Base-by-base conservation (phyloP, 768 basidiomycete genomes). In the Psilocybe subaeruginosa region DNA sequence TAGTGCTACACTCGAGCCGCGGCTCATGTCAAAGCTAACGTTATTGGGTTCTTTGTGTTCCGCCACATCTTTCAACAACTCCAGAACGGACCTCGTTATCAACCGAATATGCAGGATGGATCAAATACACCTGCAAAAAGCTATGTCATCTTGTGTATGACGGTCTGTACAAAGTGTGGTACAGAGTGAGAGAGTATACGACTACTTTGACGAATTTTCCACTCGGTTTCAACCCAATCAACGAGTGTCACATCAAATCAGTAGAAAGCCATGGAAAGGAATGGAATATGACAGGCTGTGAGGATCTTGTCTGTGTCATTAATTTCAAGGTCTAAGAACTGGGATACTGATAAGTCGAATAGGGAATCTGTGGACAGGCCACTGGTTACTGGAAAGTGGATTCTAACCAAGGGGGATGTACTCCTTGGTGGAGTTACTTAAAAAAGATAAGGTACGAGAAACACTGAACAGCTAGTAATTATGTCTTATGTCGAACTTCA, bases 171-270 rank as follows among this genome's bases (percentile, higher is more conserved):
- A 43, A 43, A 0, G 4, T 5, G 11, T 46, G 63, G 0, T 70
- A 70, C 51, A 63, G 59, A 6, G 63, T 61, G 69, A 37, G 62
- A 70, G 2, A 23, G 46, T 67, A 70, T 49, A 65, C 52, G 3
- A 60, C 67, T 0, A 64, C 50, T 8, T 52, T 70, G 16, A 30
- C 60, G 9, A 52, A 63, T 12, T 55, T 68, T 11, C 59, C 63
- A 12, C 16, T 58, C 11, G 67, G 67, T 11, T 58, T 23, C 23
- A 23, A 23, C 23, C 23, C 2, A 23, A 23, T 2, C 23, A 23
- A 23, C 2, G 23, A 23, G 2, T 23, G 23, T 23, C 23, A 23
- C 23, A 23, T 23, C 23, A 23, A 23, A 23, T 23, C 23, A 23
- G 2, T 23, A 14, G 43, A 33, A 8, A 57, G 68, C 27, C 56